These are phyloP conservation scores for Myxozyma sirexii DNA, from an alignment of 805 yeast genomes.

Conservation along the genomic window DNA sequence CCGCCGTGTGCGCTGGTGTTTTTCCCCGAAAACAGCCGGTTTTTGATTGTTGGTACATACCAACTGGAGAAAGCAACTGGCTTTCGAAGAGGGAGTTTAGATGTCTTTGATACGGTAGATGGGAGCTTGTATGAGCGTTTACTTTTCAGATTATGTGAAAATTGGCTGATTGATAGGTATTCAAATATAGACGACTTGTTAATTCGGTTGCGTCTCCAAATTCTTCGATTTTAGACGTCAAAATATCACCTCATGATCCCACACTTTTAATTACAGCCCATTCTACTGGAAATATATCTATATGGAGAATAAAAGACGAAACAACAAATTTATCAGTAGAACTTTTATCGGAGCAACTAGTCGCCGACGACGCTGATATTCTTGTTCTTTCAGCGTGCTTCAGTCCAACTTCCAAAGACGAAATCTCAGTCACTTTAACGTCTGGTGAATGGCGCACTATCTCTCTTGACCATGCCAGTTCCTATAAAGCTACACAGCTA, in stretches of 20 bases:
- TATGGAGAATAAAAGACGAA: conserved; percentile 56
- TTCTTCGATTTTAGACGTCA: conserved; percentile 72
- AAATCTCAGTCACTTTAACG: conserved; percentile 63
- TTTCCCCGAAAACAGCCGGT: conserved; percentile 52
- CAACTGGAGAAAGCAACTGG: conserved; percentile 60
- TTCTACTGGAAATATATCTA: conserved; percentile 71
- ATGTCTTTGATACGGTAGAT: conserved; percentile 45
- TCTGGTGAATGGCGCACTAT: conserved; percentile 55
- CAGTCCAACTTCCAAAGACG: conserved; percentile 48
- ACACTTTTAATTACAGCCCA: conserved; percentile 63
- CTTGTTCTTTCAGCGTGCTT: conserved; percentile 60
- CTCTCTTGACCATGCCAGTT: conserved; percentile 36
- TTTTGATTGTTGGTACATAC: conserved; percentile 77
- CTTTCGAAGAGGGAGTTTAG: conserved; percentile 64
- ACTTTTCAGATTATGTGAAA: background rate
- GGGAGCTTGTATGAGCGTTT: conserved; percentile 24
- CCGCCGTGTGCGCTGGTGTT: conserved; percentile 86
- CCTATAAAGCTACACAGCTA: background rate
- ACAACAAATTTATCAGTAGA: background rate
- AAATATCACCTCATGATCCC: conserved; percentile 60
- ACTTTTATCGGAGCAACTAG: background rate
- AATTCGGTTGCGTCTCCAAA: conserved; percentile 34
- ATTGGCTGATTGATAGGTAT: background rate
- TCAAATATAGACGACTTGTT: background rate
- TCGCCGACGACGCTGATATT: conserved; percentile 14